A percentile compares a stretch with the other conserved stretches of the same genome.
Evolutionary conservation across 108 stramenopile genomes (phyloP).

Genomic region (Conticribra guillardii): DNA sequence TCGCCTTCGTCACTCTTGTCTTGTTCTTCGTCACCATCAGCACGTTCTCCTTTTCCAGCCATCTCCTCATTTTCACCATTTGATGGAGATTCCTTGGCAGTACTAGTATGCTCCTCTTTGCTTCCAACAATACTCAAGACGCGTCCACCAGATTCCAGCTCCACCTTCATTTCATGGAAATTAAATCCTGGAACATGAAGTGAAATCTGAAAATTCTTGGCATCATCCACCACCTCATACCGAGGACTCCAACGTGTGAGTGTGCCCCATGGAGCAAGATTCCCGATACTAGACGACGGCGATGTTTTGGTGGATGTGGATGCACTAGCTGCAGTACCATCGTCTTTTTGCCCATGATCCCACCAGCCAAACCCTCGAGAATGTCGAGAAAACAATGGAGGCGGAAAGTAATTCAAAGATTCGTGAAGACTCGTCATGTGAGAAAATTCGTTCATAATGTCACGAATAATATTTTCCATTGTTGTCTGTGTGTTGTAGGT

Average conservation of each 20-base stretch:
- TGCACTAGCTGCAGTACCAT: too few relatives aligned
- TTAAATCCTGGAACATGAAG: constrained; percentile 70
- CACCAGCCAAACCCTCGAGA: not conserved
- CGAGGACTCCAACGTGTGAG: constrained; percentile 47
- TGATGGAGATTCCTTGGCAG: not conserved
- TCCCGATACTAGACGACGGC: too few relatives aligned
- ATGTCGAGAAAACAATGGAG: constrained; percentile 12
- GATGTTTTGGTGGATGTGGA: too few relatives aligned
- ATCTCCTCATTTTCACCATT: constrained; percentile 9
- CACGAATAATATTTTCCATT: constrained; percentile 10
- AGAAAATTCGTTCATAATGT: constrained; percentile 14
- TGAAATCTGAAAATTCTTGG: constrained; percentile 53
- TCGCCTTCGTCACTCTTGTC: not conserved
- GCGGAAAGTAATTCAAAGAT: constrained; percentile 1
- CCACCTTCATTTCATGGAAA: constrained; percentile 34
- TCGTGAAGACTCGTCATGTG: constrained; percentile 21
- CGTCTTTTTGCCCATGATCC: not conserved
- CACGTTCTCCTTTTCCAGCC: not conserved
- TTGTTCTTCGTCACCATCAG: not conserved
- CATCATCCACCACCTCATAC: constrained; percentile 63
- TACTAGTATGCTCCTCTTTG: constrained; percentile 14
- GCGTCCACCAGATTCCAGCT: constrained; percentile 40
- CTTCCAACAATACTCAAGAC: constrained; percentile 27
- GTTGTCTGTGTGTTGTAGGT: not conserved
- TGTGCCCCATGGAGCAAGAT: constrained; percentile 1